phyloP scores from a whole-genome alignment of 2,329 filamentous ascomycete genomes.

The Tolypocladium pustulatum region DNA sequence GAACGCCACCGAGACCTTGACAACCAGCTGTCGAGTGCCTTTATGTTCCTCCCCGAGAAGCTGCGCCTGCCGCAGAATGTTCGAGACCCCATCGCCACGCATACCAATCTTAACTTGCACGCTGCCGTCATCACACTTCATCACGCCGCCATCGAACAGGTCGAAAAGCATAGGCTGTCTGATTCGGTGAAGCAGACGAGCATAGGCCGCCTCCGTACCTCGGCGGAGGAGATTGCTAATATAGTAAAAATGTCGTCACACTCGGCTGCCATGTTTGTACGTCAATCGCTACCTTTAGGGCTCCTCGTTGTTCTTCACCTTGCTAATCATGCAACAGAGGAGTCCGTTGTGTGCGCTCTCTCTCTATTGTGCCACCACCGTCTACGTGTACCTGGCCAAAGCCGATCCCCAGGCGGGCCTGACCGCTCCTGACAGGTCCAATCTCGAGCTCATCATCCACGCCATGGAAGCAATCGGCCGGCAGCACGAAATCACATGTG shows the following conservation, averaged over 20 bases:
- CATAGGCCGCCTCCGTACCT: slow-evolving; percentile 62
- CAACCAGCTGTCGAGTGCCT: slow-evolving; percentile 65
- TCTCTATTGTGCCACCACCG: slow-evolving; percentile 73
- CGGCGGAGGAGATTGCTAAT: slow-evolving; percentile 74
- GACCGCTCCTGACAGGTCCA: slow-evolving; percentile 32
- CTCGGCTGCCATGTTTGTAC: slow-evolving; percentile 54
- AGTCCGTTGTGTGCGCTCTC: slow-evolving; percentile 51
- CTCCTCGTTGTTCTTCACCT: neutral
- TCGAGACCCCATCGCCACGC: slow-evolving; percentile 62
- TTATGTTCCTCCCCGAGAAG: slow-evolving; percentile 66
- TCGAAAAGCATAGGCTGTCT: slow-evolving; percentile 59
- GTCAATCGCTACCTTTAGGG: slow-evolving; percentile 14
- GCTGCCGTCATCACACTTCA: slow-evolving; percentile 82
- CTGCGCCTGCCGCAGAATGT: slow-evolving; percentile 62
- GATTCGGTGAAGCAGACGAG: slow-evolving; percentile 57
- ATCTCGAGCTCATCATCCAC: slow-evolving; percentile 64
- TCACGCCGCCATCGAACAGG: slow-evolving; percentile 77
- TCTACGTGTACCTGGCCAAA: slow-evolving; percentile 72
- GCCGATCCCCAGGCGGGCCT: slow-evolving; percentile 50
- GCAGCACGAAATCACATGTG: slow-evolving; percentile 65
- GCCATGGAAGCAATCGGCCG: slow-evolving; percentile 69
- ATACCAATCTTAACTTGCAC: slow-evolving; percentile 81
- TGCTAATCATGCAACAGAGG: slow-evolving; percentile 13
- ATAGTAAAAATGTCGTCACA: slow-evolving; percentile 74
- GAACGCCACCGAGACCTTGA: slow-evolving; percentile 74